Evolutionary conservation across 1,284 basidiomycete genomes (phyloP).

Genomic region (Polyporus tsugae): DNA sequence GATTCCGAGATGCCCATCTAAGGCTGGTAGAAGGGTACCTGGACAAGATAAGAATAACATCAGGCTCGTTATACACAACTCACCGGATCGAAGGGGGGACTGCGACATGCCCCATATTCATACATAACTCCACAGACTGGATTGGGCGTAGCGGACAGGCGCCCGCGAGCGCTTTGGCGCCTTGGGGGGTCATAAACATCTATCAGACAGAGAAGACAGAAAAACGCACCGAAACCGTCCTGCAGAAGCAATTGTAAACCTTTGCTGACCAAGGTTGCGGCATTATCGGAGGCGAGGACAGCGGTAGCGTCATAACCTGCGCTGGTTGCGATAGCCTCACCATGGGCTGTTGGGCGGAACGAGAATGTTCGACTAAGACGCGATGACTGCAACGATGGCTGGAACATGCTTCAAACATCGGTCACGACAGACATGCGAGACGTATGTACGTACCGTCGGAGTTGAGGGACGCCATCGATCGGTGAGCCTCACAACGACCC

Average conservation of each 20-base stretch:
- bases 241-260: background rate
- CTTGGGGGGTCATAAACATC: background rate
- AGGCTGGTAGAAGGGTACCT: background rate
- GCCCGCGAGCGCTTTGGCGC: background rate
- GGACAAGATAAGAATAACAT: background rate
- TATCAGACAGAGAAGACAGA: slow-evolving; percentile 5
- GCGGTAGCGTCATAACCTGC: slow-evolving; percentile 10
- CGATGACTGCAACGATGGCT: background rate
- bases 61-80: background rate
- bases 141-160: slow-evolving; percentile 3
- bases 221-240: background rate
- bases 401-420: background rate
- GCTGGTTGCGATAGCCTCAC: slow-evolving; percentile 1
- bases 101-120: background rate
- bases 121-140: background rate
- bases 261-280: slow-evolving; percentile 18
- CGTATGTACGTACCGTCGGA: background rate
- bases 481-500: background rate
- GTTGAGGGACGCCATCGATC: background rate
- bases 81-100: background rate
- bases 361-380: background rate
- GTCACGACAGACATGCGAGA: background rate
- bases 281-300: slow-evolving; percentile 4
- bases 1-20: slow-evolving; percentile 2
- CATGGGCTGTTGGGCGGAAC: background rate